Conservation (phyloP, 2,329 filamentous ascomycete genomes). For the Aureobasidium sp. region DNA sequence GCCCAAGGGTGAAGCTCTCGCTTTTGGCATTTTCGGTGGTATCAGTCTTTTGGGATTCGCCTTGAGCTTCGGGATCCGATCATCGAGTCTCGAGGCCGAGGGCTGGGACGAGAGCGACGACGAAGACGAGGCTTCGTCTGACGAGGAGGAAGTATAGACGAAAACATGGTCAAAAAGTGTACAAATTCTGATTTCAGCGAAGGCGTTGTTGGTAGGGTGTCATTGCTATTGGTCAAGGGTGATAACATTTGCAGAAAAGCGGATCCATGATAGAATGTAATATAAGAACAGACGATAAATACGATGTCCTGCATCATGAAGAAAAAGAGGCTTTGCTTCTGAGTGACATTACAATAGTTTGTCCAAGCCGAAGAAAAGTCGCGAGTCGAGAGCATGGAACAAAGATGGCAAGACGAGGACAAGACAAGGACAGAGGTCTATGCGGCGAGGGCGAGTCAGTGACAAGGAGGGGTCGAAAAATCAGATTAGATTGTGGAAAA, state of each 20-base stretch:
- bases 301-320: background rate
- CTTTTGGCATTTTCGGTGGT: conserved; percentile 82
- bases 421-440: background rate
- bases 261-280: background rate
- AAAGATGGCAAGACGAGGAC: background rate
- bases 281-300: background rate
- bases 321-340: background rate
- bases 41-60: conserved; percentile 75
- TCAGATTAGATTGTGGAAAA: conserved; percentile 11
- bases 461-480: background rate
- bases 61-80: conserved; percentile 69
- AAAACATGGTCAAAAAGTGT: background rate
- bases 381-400: too few relatives aligned
- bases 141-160: conserved; percentile 36
- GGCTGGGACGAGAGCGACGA: conserved; percentile 43
- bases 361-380: background rate
- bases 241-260: conserved; percentile 1
- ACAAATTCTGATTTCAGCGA: conserved; percentile 10
- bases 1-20: conserved; percentile 75
- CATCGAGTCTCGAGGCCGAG: conserved; percentile 52
- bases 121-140: conserved; percentile 36
- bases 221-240: background rate
- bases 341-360: background rate
- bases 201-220: conserved; percentile 15
- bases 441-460: background rate